Percentiles rank a stretch among this genome's conserved stretches.
These are phyloP conservation scores for Stylonectria norvegica DNA, from an alignment of 2,329 filamentous ascomycete genomes.

Conservation along the genomic window DNA sequence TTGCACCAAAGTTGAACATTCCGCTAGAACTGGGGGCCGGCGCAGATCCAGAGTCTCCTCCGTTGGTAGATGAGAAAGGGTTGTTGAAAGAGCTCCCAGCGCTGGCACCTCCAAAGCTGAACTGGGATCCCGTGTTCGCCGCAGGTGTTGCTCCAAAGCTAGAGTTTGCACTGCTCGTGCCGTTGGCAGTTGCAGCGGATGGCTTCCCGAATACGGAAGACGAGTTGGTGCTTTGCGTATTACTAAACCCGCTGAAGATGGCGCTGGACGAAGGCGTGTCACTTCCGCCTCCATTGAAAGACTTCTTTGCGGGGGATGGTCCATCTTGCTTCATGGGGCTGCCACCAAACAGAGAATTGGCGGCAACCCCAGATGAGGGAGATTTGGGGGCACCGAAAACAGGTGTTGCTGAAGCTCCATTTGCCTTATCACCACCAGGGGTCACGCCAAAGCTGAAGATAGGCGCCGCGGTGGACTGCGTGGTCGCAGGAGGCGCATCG, in stretches of 20 bases:
- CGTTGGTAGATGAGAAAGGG: slow-evolving; percentile 35
- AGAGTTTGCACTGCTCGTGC: slow-evolving; percentile 28
- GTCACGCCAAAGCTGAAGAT: slow-evolving; percentile 34
- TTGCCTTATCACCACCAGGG: slow-evolving; percentile 25
- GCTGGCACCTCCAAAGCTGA: slow-evolving; percentile 31
- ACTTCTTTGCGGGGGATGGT: slow-evolving; percentile 37
- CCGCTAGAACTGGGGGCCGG: slow-evolving; percentile 24
- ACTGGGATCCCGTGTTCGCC: slow-evolving; percentile 24
- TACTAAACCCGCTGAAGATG: slow-evolving; percentile 36
- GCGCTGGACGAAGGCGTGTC: slow-evolving; percentile 24
- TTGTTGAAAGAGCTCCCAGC: slow-evolving; percentile 36
- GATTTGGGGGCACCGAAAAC: slow-evolving; percentile 39
- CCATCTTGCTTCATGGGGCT: slow-evolving; percentile 45
- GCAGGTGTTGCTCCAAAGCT: slow-evolving; percentile 37
- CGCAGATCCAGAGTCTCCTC: slow-evolving; percentile 19
- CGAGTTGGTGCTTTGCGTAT: slow-evolving; percentile 18
- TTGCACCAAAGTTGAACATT: slow-evolving; percentile 39
- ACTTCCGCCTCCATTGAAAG: slow-evolving; percentile 26
- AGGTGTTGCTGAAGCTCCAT: slow-evolving; percentile 33
- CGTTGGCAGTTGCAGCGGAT: slow-evolving; percentile 20
- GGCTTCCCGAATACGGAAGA: slow-evolving; percentile 33
- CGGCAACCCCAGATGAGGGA: slow-evolving; percentile 24
- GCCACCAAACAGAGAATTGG: slow-evolving; percentile 36
- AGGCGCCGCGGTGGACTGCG: slow-evolving; percentile 22
- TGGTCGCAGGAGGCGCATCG: slow-evolving; percentile 19